Percentiles rank a stretch among this genome's conserved stretches.
These are phyloP conservation scores for Syncephalastrum racemosum DNA, from an alignment of 371 early-diverging fungal species.

Conservation along the genomic window DNA sequence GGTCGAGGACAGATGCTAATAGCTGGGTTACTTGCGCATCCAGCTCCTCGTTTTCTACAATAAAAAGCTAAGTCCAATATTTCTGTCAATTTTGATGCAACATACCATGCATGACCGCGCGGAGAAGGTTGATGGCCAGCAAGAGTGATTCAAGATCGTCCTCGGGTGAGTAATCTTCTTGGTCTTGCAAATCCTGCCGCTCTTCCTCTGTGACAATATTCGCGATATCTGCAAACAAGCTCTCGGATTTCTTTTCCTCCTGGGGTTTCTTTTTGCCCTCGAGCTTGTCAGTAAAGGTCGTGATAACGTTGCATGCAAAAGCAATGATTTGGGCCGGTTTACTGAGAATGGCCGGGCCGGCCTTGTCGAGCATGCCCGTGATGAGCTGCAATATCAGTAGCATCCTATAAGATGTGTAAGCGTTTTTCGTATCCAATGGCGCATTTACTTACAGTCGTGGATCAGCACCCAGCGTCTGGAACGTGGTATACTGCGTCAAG, in stretches of 20 bases:
- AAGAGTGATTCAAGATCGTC: conserved; percentile 44
- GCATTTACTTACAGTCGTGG: conserved; percentile 41
- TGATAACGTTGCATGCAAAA: conserved; percentile 72
- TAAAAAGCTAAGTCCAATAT: too few relatives aligned
- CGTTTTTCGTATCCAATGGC: neutral
- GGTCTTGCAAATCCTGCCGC: conserved; percentile 31
- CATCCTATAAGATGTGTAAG: conserved; percentile 35
- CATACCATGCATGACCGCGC: conserved; percentile 51
- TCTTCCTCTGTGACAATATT: conserved; percentile 37
- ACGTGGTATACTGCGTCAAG: conserved; percentile 68
- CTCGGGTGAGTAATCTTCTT: conserved; percentile 48
- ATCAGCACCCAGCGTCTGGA: conserved; percentile 33
- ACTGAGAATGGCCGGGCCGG: conserved; percentile 75
- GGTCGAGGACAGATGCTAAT: conserved; percentile 49
- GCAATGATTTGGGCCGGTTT: conserved; percentile 78
- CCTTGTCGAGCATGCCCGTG: conserved; percentile 62
- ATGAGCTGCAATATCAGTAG: conserved; percentile 57
- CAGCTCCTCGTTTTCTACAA: conserved; percentile 53
- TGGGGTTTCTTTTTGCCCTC: conserved; percentile 11
- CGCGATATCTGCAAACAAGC: conserved; percentile 26
- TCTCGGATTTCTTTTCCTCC: neutral
- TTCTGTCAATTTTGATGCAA: neutral
- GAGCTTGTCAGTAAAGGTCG: conserved; percentile 35
- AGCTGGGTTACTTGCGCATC: conserved; percentile 48
- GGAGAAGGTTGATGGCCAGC: conserved; percentile 41